Evolutionary conservation across 495 filamentous ascomycete genomes (phyloP).

Genomic region (Aspergillus cristatus): DNA sequence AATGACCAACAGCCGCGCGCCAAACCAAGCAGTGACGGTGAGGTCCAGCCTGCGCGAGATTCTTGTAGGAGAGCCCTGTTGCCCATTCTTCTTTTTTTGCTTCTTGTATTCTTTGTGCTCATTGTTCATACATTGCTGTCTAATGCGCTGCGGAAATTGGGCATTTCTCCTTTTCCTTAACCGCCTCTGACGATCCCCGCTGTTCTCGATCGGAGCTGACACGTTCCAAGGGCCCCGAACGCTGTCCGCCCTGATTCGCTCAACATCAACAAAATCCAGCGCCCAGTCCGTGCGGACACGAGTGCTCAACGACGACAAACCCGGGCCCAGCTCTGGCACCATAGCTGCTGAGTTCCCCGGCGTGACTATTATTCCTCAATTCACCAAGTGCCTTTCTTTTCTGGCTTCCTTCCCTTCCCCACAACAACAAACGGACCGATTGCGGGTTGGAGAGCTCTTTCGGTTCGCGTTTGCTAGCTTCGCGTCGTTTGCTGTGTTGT

Average conservation of each 20-base stretch:
- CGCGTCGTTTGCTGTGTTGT: not conserved
- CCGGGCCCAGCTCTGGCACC: not conserved
- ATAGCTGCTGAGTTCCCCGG: no score
- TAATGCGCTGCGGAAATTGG: not conserved
- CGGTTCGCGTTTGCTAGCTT: not conserved
- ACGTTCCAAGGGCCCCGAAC: constrained; percentile 15
- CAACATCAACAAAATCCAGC: constrained; percentile 1
- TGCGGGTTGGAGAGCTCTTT: not conserved
- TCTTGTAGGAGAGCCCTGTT: no score
- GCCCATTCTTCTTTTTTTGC: no score
- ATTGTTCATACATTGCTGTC: not conserved
- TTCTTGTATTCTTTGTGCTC: not conserved
- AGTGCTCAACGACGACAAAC: not conserved
- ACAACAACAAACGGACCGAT: no score
- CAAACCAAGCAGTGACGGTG: no score
- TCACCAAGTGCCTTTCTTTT: no score
- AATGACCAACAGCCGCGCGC: no score
- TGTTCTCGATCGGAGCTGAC: constrained; percentile 10
- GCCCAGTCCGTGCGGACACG: not conserved
- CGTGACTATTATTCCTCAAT: no score
- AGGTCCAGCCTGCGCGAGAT: no score
- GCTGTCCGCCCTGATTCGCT: constrained; percentile 7
- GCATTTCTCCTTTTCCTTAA: not conserved
- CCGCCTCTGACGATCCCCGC: not conserved
- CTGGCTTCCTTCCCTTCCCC: not conserved